phyloP scores from a whole-genome alignment of 345 rosid species.

The Psidium guajava region DNA sequence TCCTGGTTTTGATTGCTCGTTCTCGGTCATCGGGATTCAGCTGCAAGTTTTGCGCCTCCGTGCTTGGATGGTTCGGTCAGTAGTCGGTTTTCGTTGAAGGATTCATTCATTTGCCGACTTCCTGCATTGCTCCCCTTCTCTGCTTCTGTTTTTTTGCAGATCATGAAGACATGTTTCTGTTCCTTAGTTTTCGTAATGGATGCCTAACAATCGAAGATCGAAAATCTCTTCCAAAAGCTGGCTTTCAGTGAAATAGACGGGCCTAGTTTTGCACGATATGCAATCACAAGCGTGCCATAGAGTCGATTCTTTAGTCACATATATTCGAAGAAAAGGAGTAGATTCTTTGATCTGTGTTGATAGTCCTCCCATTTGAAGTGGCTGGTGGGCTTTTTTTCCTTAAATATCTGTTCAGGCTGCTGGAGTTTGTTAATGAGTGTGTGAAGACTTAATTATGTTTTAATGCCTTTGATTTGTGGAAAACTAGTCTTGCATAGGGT shows the following conservation, averaged over 20 bases:
- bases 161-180: background rate
- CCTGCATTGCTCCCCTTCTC: background rate
- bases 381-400: background rate
- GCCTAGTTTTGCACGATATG: background rate
- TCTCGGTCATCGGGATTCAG: background rate
- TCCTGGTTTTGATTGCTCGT: background rate
- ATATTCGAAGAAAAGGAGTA: background rate
- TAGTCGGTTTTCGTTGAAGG: background rate
- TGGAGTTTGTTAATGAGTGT: background rate
- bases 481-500: background rate
- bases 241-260: background rate
- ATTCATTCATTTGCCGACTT: background rate
- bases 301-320: background rate
- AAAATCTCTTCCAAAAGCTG: background rate
- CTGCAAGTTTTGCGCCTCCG: background rate
- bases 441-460: background rate
- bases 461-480: background rate
- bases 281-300: background rate
- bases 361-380: background rate
- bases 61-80: background rate
- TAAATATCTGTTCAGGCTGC: background rate
- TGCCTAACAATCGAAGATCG: background rate
- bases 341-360: background rate
- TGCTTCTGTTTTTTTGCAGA: background rate
- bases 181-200: background rate